These are phyloP conservation scores for Eucalyptus erythrocorys DNA, from an alignment of 345 rosid species.

Conservation along the genomic window DNA sequence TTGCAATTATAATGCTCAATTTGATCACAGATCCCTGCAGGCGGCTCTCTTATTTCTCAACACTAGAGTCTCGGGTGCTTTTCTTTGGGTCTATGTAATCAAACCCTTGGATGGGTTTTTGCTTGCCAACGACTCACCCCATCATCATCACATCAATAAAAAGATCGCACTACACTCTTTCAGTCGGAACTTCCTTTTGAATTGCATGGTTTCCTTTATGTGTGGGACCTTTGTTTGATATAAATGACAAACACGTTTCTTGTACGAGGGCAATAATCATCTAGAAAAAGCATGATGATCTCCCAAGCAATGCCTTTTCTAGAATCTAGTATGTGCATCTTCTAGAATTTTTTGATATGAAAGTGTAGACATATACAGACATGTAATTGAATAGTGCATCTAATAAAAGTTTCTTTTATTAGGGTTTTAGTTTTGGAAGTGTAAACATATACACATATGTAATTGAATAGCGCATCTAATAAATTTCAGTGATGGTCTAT, in stretches of 20 bases:
- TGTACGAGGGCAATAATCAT: background rate
- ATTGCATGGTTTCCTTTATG: no score
- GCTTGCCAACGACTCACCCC: background rate
- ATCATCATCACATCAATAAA: background rate
- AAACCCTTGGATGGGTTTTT: background rate
- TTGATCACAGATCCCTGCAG: background rate
- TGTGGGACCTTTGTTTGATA: background rate
- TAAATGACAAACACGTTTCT: background rate
- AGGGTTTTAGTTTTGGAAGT: no score
- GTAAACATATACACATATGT: no score
- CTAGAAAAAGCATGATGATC: background rate
- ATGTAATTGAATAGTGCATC: background rate
- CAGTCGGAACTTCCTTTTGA: background rate
- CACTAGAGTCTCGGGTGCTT: background rate
- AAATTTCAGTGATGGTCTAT: background rate
- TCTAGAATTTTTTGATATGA: background rate
- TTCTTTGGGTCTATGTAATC: background rate
- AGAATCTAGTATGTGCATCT: background rate
- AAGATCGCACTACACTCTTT: background rate
- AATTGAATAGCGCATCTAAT: background rate
- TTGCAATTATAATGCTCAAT: background rate
- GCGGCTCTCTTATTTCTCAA: background rate
- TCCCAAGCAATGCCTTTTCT: background rate
- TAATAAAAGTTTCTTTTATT: no score
- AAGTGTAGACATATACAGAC: background rate